Base-by-base conservation (phyloP, 169 alveolate genomes). In the Cryptosporidium andersoni region DNA sequence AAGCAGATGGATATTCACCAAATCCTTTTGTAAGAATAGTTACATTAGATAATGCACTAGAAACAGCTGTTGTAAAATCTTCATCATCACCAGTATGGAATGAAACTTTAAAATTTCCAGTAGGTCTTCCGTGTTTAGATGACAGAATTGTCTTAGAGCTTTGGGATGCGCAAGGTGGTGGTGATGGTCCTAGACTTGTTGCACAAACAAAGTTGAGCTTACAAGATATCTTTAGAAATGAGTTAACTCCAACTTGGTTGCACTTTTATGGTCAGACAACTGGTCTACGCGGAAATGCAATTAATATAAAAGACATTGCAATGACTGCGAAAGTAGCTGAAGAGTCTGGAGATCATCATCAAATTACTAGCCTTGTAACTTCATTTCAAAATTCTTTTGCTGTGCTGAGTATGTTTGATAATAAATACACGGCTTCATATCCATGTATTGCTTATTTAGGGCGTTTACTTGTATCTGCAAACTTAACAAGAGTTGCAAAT, bases 121-220 rank as follows among this genome's bases (percentile, higher is more conserved):
- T 67, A 6, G 89, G 81, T n/a, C 51, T 65, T 51, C 85, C 85
- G 6, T 74, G 85, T n/a, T 55, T 74, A 2, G 85, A 74, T 42
- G 85, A 74, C 40, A 55, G 85, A 48, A 74, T 74, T 47, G 85
- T 74, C 14, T 25, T 74, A 45, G 85, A 74, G 62, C 37, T 74
- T 43, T 74, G 85, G 85, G 85, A 74, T 60, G 85, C 85, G 8
- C 55, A 74, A 12, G 85, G 85, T 3, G 85, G 85, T 43, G 85
- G 85, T 55, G 85, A 74, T 58, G 85, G 85, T n/a, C 85, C 85
- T 12, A 74, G 85, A 58, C 74, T 74, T 14, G 85, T 74, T 53
- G 85, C 85, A 14, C 85, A 74, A 43, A 74, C 85, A 58, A 74
- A 74, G 62, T 47, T 74, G 16, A 74, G 85, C 37, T 60, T 74